Percentiles rank a stretch among this genome's conserved stretches.
Conservation (phyloP, 176 grass and related monocot species). For the Aegilops longissima region DNA sequence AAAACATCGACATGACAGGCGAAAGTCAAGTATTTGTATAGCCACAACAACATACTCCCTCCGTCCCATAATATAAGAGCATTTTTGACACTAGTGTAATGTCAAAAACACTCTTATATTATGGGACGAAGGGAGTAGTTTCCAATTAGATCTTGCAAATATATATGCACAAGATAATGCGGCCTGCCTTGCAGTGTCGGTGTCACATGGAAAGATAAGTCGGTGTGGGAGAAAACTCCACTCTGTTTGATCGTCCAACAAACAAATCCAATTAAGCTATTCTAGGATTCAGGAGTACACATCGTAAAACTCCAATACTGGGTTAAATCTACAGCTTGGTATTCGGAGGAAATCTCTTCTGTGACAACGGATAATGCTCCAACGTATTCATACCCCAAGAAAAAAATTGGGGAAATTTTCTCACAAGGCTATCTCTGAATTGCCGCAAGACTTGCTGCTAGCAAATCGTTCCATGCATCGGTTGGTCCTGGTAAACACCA, state of each 20-base stretch:
- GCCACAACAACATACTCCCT: neutral
- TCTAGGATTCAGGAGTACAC: neutral
- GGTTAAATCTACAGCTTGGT: neutral
- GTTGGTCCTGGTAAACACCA: slow-evolving; percentile 93
- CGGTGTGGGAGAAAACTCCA: neutral
- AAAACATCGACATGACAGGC: no score
- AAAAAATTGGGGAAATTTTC: neutral
- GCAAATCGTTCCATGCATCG: slow-evolving; percentile 87
- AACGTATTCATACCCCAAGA: neutral
- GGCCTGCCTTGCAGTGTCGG: neutral
- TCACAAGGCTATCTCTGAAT: neutral
- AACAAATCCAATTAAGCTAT: neutral
- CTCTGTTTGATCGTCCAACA: neutral
- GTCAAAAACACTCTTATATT: no score
- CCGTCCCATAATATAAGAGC: no score
- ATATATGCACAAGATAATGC: neutral
- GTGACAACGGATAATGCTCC: neutral
- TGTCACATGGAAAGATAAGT: neutral
- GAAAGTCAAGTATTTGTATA: neutral
- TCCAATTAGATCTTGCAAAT: neutral
- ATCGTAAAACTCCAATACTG: slow-evolving; percentile 13
- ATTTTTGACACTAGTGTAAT: no score
- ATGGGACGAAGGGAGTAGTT: neutral
- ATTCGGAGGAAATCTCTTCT: neutral
- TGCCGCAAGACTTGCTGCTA: slow-evolving; percentile 43